A percentile compares a stretch with the other conserved stretches of the same genome.
Conservation (phyloP, 306 rosid genomes). For the Astragalus membranaceus region DNA sequence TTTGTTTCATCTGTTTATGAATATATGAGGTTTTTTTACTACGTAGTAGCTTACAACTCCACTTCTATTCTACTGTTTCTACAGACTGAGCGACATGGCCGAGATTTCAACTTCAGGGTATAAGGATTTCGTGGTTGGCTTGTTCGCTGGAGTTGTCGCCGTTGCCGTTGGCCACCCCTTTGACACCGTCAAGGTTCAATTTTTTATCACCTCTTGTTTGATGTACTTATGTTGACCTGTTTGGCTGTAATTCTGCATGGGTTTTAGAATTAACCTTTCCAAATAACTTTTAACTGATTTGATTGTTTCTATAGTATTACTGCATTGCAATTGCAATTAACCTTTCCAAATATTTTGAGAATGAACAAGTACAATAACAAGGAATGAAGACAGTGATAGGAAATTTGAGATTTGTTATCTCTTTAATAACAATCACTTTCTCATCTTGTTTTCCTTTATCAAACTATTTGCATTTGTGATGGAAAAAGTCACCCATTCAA, state of each 20-base stretch:
- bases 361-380: neutral
- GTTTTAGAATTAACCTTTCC: neutral
- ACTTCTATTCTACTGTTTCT: neutral
- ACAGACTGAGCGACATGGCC: constrained; percentile 33
- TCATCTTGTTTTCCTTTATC: too few relatives aligned
- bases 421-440: too few relatives aligned
- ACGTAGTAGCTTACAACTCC: constrained; percentile 15
- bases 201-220: too few relatives aligned
- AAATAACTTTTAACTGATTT: neutral
- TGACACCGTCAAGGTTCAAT: constrained; percentile 38
- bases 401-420: too few relatives aligned
- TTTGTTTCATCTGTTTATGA: too few relatives aligned
- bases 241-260: neutral
- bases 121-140: constrained; percentile 36
- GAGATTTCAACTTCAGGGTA: constrained; percentile 33
- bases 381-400: too few relatives aligned
- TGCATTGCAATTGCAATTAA: neutral
- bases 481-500: too few relatives aligned
- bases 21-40: too few relatives aligned
- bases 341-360: neutral
- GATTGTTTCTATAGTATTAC: neutral
- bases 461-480: too few relatives aligned
- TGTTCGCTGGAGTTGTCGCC: constrained; percentile 40
- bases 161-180: too few relatives aligned
- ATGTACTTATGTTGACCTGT: neutral